Evolutionary conservation across 805 yeast genomes (phyloP), one percentile per base, ranked within the genome.

Genomic region (Pichia nakasei): DNA sequence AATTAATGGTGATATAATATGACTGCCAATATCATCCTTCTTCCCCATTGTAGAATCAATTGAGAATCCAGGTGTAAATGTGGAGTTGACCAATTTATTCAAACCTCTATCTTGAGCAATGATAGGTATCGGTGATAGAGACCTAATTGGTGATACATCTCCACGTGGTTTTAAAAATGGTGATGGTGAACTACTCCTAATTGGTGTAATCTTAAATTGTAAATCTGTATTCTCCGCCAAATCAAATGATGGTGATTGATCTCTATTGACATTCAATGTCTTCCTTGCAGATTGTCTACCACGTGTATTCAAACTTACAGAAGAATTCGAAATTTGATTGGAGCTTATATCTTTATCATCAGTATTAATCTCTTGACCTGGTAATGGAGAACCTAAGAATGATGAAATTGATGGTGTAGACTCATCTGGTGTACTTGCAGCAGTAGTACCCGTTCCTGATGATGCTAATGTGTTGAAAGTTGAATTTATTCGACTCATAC

Each of bases 191-290:
- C 55, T 36, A 18, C 62, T 58, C 46, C 59, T 46, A 12, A 60
- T 52, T 22, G 64, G 63, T 3, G 52, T 53, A 18, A 59, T 59
- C 32, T 55, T 52, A 43, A 60, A 56, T 39, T 51, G 48, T 8
- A 60, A 57, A n/a, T 58, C 59, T n/a, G 56, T 36, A 44, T 57
- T 60, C 19, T 44, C 47, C 2, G 45, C 48, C 6, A 47, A 41
- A 22, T 49, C 50, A 32, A 17, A 32, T 17, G 34, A 32, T 32
- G 19, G 19, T 2, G 29, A n/a, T 12, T 43, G 37, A 15, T n/a
- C 37, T 11, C n/a, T n/a, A 37, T 22, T 29, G 29, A n/a, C 8
- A 15, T 21, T 22, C 27, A 9, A 9, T 35, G 27, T 3, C 27
- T 6, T 32, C 18, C 34, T 32, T 27, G 12, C 17, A 13, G 9